A percentile compares a stretch with the other conserved stretches of the same genome.
Conservation (phyloP, 202 grass and related monocot genomes). For the Zizania palustris region DNA sequence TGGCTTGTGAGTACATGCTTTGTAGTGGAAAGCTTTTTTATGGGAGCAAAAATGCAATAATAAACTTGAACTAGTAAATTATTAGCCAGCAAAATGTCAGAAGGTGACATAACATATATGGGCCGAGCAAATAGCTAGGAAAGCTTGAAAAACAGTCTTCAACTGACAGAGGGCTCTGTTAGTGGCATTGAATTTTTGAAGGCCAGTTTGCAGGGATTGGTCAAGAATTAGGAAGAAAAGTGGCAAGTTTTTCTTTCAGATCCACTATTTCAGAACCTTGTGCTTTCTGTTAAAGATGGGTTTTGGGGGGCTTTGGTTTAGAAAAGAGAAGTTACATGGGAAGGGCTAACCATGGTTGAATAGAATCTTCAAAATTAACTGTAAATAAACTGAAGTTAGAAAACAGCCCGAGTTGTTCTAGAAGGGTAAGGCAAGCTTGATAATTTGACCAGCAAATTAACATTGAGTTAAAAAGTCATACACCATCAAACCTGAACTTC, state of each 20-base stretch:
- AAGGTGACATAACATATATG: not conserved
- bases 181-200: not conserved
- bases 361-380: not conserved
- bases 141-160: not conserved
- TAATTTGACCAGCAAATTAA: not conserved
- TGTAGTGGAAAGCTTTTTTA: not conserved
- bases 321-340: constrained; percentile 12
- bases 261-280: not conserved
- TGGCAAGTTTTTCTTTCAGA: constrained; percentile 5
- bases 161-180: not conserved
- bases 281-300: not conserved
- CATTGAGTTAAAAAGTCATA: not conserved
- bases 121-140: not conserved
- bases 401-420: not conserved
- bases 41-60: not conserved
- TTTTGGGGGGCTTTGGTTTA: not conserved
- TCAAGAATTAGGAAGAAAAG: constrained; percentile 1
- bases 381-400: constrained; percentile 5
- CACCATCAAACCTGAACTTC: not conserved
- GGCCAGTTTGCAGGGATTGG: not conserved
- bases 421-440: not conserved
- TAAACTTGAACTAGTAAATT: constrained; percentile 2
- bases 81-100: not conserved
- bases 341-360: not conserved
- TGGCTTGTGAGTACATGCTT: not conserved